Evolutionary conservation across 768 basidiomycete species (phyloP), one percentile per base, ranked within the genome.

Genomic region (Leccinum longicurvipes): DNA sequence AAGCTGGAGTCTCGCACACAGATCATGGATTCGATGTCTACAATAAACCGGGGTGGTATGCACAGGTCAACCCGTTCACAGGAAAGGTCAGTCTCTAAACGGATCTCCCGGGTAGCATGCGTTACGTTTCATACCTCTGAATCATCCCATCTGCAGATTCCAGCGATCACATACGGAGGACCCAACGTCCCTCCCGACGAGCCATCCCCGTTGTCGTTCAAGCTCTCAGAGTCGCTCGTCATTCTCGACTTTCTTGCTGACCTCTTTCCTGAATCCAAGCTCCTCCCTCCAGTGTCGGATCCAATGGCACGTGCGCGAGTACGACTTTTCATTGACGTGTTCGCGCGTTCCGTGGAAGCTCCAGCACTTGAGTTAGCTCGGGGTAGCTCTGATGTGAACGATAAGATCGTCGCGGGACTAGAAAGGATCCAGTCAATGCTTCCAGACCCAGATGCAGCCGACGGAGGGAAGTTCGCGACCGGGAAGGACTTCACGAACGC

Each of bases 161-260:
- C 85, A 21, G 82, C 81, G 0, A 70, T 87, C 50, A 69, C 81
- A 1, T 85, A 82, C 55, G 85, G 84, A 50, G 85, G 84, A 0
- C 83, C 85, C 2, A 66, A 72, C 6, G 71, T 73, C 15, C 77
- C 78, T 7, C 77, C 83, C 0, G 79, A 81, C 51, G 65, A 76
- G 4, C 86, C 87, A 0, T 84, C 84, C 6, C 75, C 81, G 0
- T 78, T 79, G 23, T 83, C 84, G 3, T 63, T 71, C 53, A 87
- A 86, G 68, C 60, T 87, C 62, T 78, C 83, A 11, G 86, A 88
- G 62, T 87, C 85, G 3, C 75, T 77, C 32, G 76, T 86, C 25
- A 78, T 87, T 55, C 73, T 87, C 56, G 83, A 87, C 65, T 82
- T 88, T 69, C 65, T 87, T 53, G 84, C 82, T 10, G 86, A 87